Base-by-base conservation (phyloP, 2,329 filamentous ascomycete species). In the Colletotrichum acutatum region DNA sequence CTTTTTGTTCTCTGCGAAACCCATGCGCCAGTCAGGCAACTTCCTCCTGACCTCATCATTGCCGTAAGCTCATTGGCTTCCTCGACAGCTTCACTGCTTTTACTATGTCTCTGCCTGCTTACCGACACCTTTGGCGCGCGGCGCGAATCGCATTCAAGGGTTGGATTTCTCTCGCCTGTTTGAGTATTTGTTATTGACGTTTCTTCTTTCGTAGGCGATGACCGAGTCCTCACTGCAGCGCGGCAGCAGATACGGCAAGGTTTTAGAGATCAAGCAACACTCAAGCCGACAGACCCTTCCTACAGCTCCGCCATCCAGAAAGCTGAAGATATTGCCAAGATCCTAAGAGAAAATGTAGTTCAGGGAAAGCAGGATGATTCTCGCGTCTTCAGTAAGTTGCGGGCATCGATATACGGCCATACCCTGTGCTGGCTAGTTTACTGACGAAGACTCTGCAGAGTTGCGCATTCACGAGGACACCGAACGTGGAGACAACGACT, bases 401-500 rank as follows among this genome's bases (percentile, higher is more conserved):
- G 3, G 16, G 37, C 37, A 19, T 19, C 7, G 37, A 42, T 42
- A 16, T 49, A 49, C 42, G 8, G 42, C 19, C 19, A 8, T n/a
- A 58, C n/a, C 30, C 24, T 16, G 12, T 42, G n/a, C 37, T 28
- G 19, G 5, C 9, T 46, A 34, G 4, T 12, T 11, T 67, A 30
- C 56, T 74, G 32, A 74, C 26, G 14, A 26, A 30, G 12, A 19
- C 12, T 3, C 26, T 52, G 42, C 77, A 98, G 95, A 93, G 80
- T 85, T 98, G 70, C 89, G 92, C 64, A 98, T 99, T 83, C 97
- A 98, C 82, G 90, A 97, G 74, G 86, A 97, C 76, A 99, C 93
- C 34, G 96, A 99, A 83, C 89, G 94, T 76, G 95, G 97, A 66
- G 94, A 98, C 83, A 99, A 99, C 80, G 95, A 98, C 77, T 94